Evolutionary conservation across 225 moss, liverwort and hornwort genomes (phyloP).

Genomic region (Climacium dendroides): DNA sequence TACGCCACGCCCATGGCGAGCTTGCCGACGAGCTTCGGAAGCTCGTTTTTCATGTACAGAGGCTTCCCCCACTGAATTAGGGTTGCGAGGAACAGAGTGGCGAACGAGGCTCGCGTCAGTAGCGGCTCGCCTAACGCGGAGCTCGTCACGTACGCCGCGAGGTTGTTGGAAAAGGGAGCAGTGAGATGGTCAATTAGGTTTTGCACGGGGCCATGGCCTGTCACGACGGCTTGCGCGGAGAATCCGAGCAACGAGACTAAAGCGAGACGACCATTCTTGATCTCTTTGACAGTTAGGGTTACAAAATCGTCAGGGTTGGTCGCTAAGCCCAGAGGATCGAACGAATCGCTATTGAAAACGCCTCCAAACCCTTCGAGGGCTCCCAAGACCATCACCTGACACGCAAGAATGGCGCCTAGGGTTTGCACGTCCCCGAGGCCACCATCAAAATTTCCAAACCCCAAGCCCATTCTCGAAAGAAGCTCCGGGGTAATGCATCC

Average conservation of each 20-base stretch:
- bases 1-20: conserved; percentile 12
- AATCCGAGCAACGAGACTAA: conserved; percentile 67
- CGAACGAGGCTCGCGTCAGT: conserved; percentile 18
- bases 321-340: conserved; percentile 61
- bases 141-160: neutral
- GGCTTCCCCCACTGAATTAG: conserved; percentile 37
- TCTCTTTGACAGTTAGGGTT: conserved; percentile 66
- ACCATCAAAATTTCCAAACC: neutral
- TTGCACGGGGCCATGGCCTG: conserved; percentile 54
- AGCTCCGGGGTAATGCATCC: conserved; percentile 18
- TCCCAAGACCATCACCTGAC: neutral
- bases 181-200: conserved; percentile 48
- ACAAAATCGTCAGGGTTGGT: conserved; percentile 25
- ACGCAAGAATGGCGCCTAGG: conserved; percentile 1
- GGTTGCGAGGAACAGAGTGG: conserved; percentile 17
- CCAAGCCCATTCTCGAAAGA: neutral
- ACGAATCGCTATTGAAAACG: neutral
- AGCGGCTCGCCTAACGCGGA: conserved; percentile 7
- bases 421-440: neutral
- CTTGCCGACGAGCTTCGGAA: neutral
- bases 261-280: conserved; percentile 75
- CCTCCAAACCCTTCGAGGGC: neutral
- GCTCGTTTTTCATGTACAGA: neutral
- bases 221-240: conserved; percentile 49
- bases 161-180: conserved; percentile 23